Evolutionary conservation across 1,284 basidiomycete species (phyloP).

Genomic region (Sanghuangporus sanghuang): DNA sequence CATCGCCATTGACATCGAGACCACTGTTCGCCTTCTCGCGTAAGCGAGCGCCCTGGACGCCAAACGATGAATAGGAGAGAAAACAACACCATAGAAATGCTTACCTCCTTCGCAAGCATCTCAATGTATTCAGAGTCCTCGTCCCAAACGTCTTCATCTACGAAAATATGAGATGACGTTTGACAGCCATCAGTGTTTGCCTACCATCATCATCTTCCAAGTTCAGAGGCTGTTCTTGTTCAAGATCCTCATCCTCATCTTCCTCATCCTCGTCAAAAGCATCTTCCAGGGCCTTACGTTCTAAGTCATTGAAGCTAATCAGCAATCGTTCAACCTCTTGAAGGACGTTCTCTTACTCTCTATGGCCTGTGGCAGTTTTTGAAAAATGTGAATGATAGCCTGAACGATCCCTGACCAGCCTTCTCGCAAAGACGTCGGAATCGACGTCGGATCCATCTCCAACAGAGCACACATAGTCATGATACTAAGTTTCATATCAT

Average conservation of each 20-base stretch:
- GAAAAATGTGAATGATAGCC: slow-evolving; percentile 67
- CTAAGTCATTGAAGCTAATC: slow-evolving; percentile 29
- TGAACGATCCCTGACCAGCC: slow-evolving; percentile 73
- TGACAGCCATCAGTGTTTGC: slow-evolving; percentile 10
- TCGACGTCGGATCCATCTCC: slow-evolving; percentile 52
- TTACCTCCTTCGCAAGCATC: slow-evolving; percentile 73
- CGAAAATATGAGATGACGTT: background rate
- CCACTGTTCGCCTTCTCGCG: slow-evolving; percentile 52
- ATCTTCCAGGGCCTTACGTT: slow-evolving; percentile 62
- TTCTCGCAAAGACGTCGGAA: slow-evolving; percentile 56
- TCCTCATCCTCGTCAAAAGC: slow-evolving; percentile 51
- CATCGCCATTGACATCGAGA: slow-evolving; percentile 38
- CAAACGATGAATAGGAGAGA: slow-evolving; percentile 9
- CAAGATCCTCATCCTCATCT: slow-evolving; percentile 51
- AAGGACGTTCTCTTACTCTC: slow-evolving; percentile 39
- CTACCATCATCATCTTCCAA: slow-evolving; percentile 69
- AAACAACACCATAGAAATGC: slow-evolving; percentile 19
- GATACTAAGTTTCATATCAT: slow-evolving; percentile 85
- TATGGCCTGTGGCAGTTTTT: slow-evolving; percentile 69
- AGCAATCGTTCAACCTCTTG: background rate
- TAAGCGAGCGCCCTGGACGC: slow-evolving; percentile 57
- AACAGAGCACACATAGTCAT: slow-evolving; percentile 71
- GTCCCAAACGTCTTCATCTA: slow-evolving; percentile 56
- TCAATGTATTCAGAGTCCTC: slow-evolving; percentile 80
- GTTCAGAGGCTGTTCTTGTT: slow-evolving; percentile 54